phyloP scores from a whole-genome alignment of 2,329 filamentous ascomycete genomes.

The Sporothrix dimorphospora region DNA sequence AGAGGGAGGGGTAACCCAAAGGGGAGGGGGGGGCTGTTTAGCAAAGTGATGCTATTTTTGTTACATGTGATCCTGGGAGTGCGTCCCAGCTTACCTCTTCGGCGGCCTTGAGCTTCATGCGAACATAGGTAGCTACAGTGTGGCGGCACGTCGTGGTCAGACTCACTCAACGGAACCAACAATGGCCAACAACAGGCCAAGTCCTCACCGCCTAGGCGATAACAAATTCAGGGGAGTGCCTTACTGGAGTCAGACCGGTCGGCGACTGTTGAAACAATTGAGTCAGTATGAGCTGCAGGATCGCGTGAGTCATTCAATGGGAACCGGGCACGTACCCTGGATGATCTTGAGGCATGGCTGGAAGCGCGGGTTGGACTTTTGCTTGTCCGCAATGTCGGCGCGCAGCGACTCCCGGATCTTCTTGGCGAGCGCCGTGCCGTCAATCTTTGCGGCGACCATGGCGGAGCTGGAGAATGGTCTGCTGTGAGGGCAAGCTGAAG shows the following conservation, averaged over 20 bases:
- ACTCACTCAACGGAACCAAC: neutral
- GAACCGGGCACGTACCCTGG: conserved; percentile 66
- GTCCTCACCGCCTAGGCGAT: neutral
- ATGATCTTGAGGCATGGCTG: conserved; percentile 91
- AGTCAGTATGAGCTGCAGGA: conserved; percentile 9
- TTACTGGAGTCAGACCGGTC: conserved; percentile 89
- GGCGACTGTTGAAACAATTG: conserved; percentile 64
- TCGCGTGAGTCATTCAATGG: neutral
- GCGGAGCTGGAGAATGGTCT: conserved; percentile 52
- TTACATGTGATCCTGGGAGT: neutral
- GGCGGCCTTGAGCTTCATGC: conserved; percentile 98
- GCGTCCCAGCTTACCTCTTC: conserved; percentile 68
- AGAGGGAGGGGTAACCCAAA: neutral
- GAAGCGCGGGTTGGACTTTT: conserved; percentile 83
- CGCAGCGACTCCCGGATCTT: conserved; percentile 82
- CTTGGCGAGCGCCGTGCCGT: conserved; percentile 94
- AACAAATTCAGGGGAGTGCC: conserved; percentile 37
- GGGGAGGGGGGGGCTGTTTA: neutral
- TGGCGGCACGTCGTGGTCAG: neutral
- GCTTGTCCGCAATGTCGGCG: conserved; percentile 77
- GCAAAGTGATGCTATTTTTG: neutral
- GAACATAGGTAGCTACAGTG: conserved; percentile 87
- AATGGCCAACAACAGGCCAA: neutral
- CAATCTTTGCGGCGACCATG: conserved; percentile 90
- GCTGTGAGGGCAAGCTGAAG: neutral